Base-by-base conservation (phyloP, 2,329 filamentous ascomycete genomes). In the Pestalotiopsis sp. region DNA sequence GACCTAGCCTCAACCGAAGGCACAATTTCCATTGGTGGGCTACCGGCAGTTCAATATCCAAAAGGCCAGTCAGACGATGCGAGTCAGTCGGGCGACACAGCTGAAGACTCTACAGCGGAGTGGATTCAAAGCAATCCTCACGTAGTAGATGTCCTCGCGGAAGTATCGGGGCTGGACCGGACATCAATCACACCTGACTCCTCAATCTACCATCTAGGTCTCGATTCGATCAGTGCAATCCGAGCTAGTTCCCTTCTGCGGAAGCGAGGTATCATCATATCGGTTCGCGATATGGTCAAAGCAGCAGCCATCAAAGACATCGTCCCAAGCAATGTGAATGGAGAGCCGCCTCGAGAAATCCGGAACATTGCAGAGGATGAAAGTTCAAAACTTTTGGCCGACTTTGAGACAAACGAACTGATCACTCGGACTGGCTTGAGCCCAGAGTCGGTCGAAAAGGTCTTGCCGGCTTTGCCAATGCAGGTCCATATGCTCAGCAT, bases 211-310 rank as follows among this genome's bases (percentile, higher is more conserved):
- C 91, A 96, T 71, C 85, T 98, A 1, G 95, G 95, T 0, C 87
- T 98, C 1, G 95, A 98, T 77, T 98, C 95, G 0, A 97, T 98
- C 78, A 95, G 91, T 71, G 92, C 94, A 1, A 96, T 98, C 81
- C 97, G 96, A 75, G 90, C 94, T 3, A 89, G 90, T 9, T 87
- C 91, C 0, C 82, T 94, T 7, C 82, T 98, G 3, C 90, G 88
- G 57, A 92, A 88, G 72, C 80, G 85, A 57, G 87, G 85, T 0
- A 79, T 97, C 7, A 79, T 81, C 13, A 78, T 97, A 1, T 85
- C 86, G 41, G 92, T 95, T 3, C 90, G 92, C 57, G 88, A 93
- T 52, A 88, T 97, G 74, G 81, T 97, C 2, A 88, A 83, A 69
- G 88, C 90, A 1, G 83, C 86, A 3, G 93, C 89, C 0, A 84